Conservation (phyloP, 108 stramenopile genomes). For the Schizochytrium sp. region DNA sequence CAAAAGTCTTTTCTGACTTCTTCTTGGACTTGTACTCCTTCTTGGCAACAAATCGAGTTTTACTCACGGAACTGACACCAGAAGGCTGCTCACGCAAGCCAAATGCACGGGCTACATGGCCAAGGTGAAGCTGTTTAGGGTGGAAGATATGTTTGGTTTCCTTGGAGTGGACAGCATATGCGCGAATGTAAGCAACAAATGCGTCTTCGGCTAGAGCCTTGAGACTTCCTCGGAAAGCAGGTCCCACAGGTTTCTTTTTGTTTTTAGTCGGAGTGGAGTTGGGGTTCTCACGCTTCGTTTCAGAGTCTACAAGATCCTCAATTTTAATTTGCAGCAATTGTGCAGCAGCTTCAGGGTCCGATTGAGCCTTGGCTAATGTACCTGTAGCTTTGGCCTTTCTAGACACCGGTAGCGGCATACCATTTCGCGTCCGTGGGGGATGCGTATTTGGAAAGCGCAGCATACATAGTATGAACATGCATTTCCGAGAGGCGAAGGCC, state of each 20-base stretch:
- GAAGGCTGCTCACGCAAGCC: conserved; percentile 58
- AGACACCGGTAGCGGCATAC: conserved; percentile 61
- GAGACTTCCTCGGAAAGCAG: background rate
- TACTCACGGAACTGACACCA: conserved; percentile 5
- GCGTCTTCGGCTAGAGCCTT: conserved; percentile 37
- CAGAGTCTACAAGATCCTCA: conserved; percentile 34
- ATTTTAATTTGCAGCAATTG: conserved; percentile 63
- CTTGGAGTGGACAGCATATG: conserved; percentile 61
- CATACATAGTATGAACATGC: conserved; percentile 79
- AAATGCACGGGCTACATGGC: conserved; percentile 67
- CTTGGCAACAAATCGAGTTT: conserved; percentile 29
- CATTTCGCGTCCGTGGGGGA: conserved; percentile 68
- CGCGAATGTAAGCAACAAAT: conserved; percentile 64
- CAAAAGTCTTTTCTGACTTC: background rate
- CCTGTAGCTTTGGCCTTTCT: conserved; percentile 61
- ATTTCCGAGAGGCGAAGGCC: conserved; percentile 79
- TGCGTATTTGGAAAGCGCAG: conserved; percentile 81
- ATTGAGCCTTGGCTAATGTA: conserved; percentile 60
- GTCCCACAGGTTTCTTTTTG: background rate
- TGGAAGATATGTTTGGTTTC: conserved; percentile 61
- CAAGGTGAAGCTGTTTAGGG: conserved; percentile 64
- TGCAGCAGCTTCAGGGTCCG: conserved; percentile 76
- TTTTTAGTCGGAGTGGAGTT: background rate
- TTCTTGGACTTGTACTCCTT: conserved; percentile 51
- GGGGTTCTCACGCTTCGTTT: background rate